phyloP scores from a whole-genome alignment of 495 filamentous ascomycete species.

The Penicillium diatomitis region DNA sequence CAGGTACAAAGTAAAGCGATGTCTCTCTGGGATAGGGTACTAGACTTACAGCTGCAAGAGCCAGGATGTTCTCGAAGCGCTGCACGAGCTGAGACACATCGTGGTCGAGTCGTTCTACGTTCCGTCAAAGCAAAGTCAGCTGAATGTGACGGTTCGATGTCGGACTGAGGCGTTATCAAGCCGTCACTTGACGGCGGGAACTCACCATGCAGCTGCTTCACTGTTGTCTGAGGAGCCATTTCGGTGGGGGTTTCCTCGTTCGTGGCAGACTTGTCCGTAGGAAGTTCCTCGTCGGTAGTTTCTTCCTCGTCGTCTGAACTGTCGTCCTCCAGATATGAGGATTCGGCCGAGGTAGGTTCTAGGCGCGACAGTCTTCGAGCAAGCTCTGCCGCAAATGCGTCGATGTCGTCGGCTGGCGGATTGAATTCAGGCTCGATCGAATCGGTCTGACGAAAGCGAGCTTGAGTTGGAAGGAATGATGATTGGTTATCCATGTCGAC shows the following conservation, averaged over 20 bases:
- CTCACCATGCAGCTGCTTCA: slow-evolving; percentile 33
- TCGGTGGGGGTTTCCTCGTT: neutral
- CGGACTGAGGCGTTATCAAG: no score
- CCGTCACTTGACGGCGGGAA: neutral
- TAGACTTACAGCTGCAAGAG: slow-evolving; percentile 41
- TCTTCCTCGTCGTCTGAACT: neutral
- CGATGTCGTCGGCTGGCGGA: no score
- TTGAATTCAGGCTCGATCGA: no score
- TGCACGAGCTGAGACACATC: slow-evolving; percentile 48
- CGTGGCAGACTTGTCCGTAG: neutral
- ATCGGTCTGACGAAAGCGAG: no score
- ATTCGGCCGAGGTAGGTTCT: no score
- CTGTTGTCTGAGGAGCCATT: slow-evolving; percentile 32
- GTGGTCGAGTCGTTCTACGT: slow-evolving; percentile 40
- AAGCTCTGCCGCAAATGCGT: no score
- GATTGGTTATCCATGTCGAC: neutral
- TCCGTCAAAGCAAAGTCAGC: no score
- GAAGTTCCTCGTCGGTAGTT: neutral
- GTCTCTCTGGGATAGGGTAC: no score
- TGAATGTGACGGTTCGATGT: no score
- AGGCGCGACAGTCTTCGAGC: no score
- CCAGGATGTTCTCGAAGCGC: slow-evolving; percentile 54
- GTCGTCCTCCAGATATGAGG: neutral
- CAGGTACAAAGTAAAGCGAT: neutral
- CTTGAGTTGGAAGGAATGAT: neutral